A percentile compares a stretch with the other conserved stretches of the same genome.
These are phyloP conservation scores for Gardenia jasminoides DNA, from an alignment of 257 asterid genomes.

Conservation along the genomic window DNA sequence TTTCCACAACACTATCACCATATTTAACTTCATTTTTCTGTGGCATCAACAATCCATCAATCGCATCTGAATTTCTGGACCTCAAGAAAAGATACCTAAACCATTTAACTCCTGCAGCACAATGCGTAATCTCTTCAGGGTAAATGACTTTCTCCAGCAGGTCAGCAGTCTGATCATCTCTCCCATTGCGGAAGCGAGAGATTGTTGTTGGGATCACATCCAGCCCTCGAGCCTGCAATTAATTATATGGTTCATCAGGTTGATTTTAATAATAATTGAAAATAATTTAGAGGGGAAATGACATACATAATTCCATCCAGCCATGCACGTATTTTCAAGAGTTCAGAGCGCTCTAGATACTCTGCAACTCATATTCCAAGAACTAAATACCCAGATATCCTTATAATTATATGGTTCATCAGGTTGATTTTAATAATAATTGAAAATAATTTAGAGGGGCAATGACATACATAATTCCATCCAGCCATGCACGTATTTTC, in stretches of 20 bases:
- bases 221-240: slow-evolving; percentile 84
- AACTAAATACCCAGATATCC: too few species aligned
- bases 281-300: neutral
- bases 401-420: slow-evolving; percentile 2
- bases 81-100: slow-evolving; percentile 65
- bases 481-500: too few species aligned
- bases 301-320: neutral
- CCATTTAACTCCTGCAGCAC: slow-evolving; percentile 95
- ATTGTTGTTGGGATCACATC: slow-evolving; percentile 94
- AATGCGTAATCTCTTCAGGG: slow-evolving; percentile 93
- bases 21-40: slow-evolving; percentile 20
- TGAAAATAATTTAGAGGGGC: neutral
- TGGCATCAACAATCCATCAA: slow-evolving; percentile 9
- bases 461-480: neutral
- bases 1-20: slow-evolving; percentile 17
- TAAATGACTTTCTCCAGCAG: slow-evolving; percentile 77
- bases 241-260: slow-evolving; percentile 10
- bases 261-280: neutral
- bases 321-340: too few species aligned
- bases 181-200: slow-evolving; percentile 85
- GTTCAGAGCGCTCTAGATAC: neutral
- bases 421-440: slow-evolving; percentile 8
- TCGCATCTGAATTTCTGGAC: slow-evolving; percentile 31
- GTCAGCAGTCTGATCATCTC: slow-evolving; percentile 77
- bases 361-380: too few species aligned